These are phyloP conservation scores for Karstenula rhodostoma DNA, from an alignment of 2,329 filamentous ascomycete species.

Conservation along the genomic window DNA sequence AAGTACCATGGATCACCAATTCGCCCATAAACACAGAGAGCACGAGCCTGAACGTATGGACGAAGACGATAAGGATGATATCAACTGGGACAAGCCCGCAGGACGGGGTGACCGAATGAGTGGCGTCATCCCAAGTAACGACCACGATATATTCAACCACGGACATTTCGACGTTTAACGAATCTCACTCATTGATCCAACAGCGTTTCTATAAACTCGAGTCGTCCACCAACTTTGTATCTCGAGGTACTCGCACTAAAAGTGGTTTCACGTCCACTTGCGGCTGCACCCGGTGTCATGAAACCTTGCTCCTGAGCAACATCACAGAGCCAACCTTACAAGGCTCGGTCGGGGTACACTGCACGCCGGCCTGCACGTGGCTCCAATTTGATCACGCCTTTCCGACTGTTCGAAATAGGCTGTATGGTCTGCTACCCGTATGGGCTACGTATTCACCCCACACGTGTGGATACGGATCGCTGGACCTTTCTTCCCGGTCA, in stretches of 20 bases:
- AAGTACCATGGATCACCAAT: constrained; percentile 89
- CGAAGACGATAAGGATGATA: constrained; percentile 53
- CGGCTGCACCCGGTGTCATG: constrained; percentile 28
- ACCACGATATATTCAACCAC: constrained; percentile 59
- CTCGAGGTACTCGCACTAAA: constrained; percentile 30
- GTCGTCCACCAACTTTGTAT: constrained; percentile 23
- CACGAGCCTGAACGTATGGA: constrained; percentile 56
- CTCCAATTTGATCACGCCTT: constrained; percentile 33
- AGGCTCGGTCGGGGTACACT: constrained; percentile 41
- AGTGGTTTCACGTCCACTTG: constrained; percentile 36
- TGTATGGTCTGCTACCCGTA: background rate
- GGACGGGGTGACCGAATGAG: constrained; percentile 60
- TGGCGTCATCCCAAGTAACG: constrained; percentile 56
- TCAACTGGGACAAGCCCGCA: constrained; percentile 52
- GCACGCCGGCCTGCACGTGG: constrained; percentile 26
- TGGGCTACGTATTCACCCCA: background rate
- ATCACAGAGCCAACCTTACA: constrained; percentile 30
- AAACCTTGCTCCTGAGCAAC: constrained; percentile 28
- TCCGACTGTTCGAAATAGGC: constrained; percentile 16
- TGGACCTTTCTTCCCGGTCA: constrained; percentile 18
- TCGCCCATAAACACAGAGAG: constrained; percentile 53
- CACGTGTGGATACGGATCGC: background rate
- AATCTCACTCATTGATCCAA: constrained; percentile 9
- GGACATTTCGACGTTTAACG: constrained; percentile 49
- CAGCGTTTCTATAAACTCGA: constrained; percentile 15